A percentile compares a stretch with the other conserved stretches of the same genome.
Evolutionary conservation across 2,329 filamentous ascomycete species (phyloP).

Genomic region (Cladorrhinum sp.): DNA sequence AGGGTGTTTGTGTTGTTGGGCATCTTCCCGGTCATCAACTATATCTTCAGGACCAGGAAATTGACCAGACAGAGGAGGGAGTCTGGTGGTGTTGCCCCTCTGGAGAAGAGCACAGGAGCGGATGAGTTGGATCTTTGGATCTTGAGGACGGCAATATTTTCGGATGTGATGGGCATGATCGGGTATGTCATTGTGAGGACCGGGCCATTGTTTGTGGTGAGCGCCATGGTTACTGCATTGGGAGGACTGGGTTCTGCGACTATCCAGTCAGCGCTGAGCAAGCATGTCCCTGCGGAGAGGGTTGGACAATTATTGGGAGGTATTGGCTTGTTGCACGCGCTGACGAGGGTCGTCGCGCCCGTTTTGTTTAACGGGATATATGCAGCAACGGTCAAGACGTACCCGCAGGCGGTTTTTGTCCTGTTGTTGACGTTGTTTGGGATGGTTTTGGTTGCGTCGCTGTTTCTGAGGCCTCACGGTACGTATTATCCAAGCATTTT

Average conservation of each 20-base stretch:
- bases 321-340: constrained; percentile 77
- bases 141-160: constrained; percentile 69
- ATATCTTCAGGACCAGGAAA: constrained; percentile 61
- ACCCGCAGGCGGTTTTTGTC: constrained; percentile 80
- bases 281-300: constrained; percentile 79
- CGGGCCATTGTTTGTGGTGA: constrained; percentile 63
- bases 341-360: constrained; percentile 75
- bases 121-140: constrained; percentile 75
- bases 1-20: constrained; percentile 74
- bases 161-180: constrained; percentile 71
- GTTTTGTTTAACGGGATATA: constrained; percentile 85
- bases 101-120: constrained; percentile 62
- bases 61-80: constrained; percentile 44
- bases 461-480: constrained; percentile 73
- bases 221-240: constrained; percentile 69
- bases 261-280: constrained; percentile 79
- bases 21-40: constrained; percentile 73
- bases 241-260: constrained; percentile 85
- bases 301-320: constrained; percentile 88
- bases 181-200: constrained; percentile 69
- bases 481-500: constrained; percentile 37
- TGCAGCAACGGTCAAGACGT: constrained; percentile 71
- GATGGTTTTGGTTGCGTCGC: constrained; percentile 62
- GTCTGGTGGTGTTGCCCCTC: constrained; percentile 37
- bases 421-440: constrained; percentile 66